These are phyloP conservation scores for Boletus sensibilis DNA, from an alignment of 768 basidiomycete genomes.

Conservation along the genomic window DNA sequence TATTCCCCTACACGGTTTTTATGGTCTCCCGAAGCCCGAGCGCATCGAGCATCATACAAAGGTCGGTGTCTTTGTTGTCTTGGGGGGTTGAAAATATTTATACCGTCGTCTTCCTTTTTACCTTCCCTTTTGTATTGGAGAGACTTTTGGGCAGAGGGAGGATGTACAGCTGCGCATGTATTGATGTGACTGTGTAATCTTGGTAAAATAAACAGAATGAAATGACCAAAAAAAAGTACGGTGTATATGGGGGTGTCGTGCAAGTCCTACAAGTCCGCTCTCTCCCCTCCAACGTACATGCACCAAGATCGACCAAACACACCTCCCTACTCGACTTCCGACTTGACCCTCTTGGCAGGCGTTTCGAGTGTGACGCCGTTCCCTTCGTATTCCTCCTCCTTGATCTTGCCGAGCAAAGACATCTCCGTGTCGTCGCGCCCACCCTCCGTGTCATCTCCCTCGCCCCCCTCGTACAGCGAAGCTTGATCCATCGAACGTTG, in stretches of 20 bases:
- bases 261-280: background rate
- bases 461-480: constrained; percentile 39
- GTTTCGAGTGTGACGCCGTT: constrained; percentile 15
- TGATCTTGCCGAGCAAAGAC: constrained; percentile 14
- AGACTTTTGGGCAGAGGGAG: constrained; percentile 9
- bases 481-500: constrained; percentile 19
- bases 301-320: background rate
- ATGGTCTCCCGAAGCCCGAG: constrained; percentile 3
- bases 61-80: constrained; percentile 3
- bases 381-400: constrained; percentile 34
- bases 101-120: constrained; percentile 20
- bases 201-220: constrained; percentile 13
- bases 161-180: constrained; percentile 24
- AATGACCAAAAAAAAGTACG: background rate
- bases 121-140: constrained; percentile 11
- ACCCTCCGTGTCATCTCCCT: constrained; percentile 33
- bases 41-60: background rate
- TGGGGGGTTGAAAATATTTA: constrained; percentile 21
- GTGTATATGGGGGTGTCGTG: background rate
- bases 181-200: constrained; percentile 20
- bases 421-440: constrained; percentile 14
- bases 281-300: background rate
- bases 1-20: constrained; percentile 4
- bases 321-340: constrained; percentile 18
- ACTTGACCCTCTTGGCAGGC: constrained; percentile 29